These are phyloP conservation scores for Penicillium sp. DNA, from an alignment of 2,329 filamentous ascomycete genomes.

Conservation along the genomic window DNA sequence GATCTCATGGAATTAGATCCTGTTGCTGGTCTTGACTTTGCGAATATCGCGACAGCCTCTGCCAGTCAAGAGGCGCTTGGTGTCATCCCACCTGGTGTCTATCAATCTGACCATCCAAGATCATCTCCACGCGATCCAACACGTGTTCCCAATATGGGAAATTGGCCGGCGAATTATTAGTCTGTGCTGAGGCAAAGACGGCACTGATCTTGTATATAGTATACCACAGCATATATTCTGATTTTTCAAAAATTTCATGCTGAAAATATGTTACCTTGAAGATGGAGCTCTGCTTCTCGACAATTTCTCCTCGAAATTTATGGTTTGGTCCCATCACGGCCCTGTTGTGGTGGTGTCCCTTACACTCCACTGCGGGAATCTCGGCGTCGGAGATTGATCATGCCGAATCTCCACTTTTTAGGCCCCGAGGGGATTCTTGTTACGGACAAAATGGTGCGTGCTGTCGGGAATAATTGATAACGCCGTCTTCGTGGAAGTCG, in stretches of 20 bases:
- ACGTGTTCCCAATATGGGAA: neutral
- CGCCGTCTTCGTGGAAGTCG: neutral
- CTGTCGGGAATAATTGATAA: neutral
- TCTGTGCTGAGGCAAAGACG: neutral
- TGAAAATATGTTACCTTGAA: no score
- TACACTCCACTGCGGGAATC: no score
- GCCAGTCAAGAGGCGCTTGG: slow-evolving; percentile 1
- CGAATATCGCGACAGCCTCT: slow-evolving; percentile 22
- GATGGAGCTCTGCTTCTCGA: no score
- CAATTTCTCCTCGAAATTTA: no score
- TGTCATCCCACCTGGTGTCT: neutral
- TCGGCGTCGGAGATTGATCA: no score
- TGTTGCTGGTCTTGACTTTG: slow-evolving; percentile 36
- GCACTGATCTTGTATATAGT: neutral
- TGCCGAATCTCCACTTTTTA: no score
- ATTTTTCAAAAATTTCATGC: neutral
- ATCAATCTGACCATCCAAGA: neutral
- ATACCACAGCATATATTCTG: neutral
- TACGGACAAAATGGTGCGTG: no score
- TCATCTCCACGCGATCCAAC: neutral
- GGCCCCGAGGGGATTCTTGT: no score
- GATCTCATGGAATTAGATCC: slow-evolving; percentile 47
- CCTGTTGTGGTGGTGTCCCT: no score
- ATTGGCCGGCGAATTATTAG: slow-evolving; percentile 14
- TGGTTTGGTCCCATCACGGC: no score